Conservation (phyloP, 257 asterid species). For the Petunia secreta region DNA sequence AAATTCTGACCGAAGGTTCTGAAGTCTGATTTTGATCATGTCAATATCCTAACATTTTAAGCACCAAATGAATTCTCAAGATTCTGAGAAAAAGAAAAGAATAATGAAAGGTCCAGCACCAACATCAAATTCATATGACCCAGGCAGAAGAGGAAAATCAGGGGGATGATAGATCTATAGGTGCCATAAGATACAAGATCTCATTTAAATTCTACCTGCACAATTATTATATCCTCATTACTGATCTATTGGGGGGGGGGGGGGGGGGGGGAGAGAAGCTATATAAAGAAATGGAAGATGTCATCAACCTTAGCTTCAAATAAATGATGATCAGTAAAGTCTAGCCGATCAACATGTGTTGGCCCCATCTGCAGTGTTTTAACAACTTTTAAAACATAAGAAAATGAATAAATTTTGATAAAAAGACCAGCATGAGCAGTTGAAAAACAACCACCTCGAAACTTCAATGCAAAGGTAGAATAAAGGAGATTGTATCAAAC, state of each 20-base stretch:
- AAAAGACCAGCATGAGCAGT: not conserved
- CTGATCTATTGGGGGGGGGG: not conserved
- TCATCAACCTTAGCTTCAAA: constrained; percentile 58
- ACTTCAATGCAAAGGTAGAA: not conserved
- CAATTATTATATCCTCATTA: not conserved
- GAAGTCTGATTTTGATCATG: constrained; percentile 55
- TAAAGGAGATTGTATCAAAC: not conserved
- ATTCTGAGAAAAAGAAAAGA: not conserved
- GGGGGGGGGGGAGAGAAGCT: not conserved
- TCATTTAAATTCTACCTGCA: not conserved
- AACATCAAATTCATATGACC: not conserved
- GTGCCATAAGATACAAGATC: not conserved
- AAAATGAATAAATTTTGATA: not conserved
- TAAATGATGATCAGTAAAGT: constrained; percentile 84
- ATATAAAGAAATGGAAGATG: not conserved
- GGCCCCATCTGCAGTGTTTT: constrained; percentile 77
- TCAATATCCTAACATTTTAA: constrained; percentile 58
- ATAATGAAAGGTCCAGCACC: not conserved
- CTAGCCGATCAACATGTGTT: constrained; percentile 66
- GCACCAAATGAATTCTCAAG: constrained; percentile 29
- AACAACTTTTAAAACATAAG: constrained; percentile 22
- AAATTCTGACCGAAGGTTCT: constrained; percentile 62
- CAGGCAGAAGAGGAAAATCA: not conserved
- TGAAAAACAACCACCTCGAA: not conserved
- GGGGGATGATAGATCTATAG: not conserved